phyloP scores from a whole-genome alignment of 1,284 basidiomycete species.

The Phylloboletellus chloephorus region DNA sequence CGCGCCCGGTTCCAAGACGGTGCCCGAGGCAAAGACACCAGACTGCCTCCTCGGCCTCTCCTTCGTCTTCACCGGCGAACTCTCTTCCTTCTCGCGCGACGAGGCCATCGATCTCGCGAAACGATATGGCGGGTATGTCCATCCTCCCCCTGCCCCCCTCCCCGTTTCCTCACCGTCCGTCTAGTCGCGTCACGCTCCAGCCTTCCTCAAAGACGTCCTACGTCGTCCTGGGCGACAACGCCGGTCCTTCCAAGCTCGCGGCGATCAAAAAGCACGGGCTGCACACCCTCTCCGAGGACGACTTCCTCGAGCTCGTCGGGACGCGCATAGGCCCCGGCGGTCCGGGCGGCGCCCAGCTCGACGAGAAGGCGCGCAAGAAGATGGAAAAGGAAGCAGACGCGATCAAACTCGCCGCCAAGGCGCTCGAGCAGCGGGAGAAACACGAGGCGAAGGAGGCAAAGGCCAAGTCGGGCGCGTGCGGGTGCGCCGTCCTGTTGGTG shows the following conservation, averaged over 20 bases:
- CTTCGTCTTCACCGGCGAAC: slow-evolving; percentile 95
- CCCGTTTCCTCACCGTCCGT: neutral
- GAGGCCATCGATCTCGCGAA: slow-evolving; percentile 88
- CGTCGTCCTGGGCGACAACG: slow-evolving; percentile 84
- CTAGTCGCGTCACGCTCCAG: slow-evolving; percentile 82
- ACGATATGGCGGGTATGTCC: slow-evolving; percentile 80
- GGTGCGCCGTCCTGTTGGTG: slow-evolving; percentile 14
- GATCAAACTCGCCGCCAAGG: slow-evolving; percentile 68
- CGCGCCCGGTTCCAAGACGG: slow-evolving; percentile 74
- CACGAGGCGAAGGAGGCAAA: slow-evolving; percentile 40
- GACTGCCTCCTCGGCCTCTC: slow-evolving; percentile 85
- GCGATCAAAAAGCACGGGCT: slow-evolving; percentile 80
- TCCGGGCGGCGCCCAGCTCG: slow-evolving; percentile 38
- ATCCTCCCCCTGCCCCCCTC: too few relatives aligned
- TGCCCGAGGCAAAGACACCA: slow-evolving; percentile 68
- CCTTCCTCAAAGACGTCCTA: slow-evolving; percentile 90
- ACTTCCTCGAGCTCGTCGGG: slow-evolving; percentile 78
- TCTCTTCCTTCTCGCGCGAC: slow-evolving; percentile 82
- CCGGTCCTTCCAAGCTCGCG: slow-evolving; percentile 83
- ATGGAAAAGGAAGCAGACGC: slow-evolving; percentile 76
- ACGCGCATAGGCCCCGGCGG: slow-evolving; percentile 49
- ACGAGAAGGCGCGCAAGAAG: slow-evolving; percentile 81
- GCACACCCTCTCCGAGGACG: slow-evolving; percentile 80
- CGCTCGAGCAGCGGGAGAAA: slow-evolving; percentile 68
- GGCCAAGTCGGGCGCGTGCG: slow-evolving; percentile 21